Base-by-base conservation (phyloP, 2,329 filamentous ascomycete genomes). In the Penicillium fuscoglaucum region DNA sequence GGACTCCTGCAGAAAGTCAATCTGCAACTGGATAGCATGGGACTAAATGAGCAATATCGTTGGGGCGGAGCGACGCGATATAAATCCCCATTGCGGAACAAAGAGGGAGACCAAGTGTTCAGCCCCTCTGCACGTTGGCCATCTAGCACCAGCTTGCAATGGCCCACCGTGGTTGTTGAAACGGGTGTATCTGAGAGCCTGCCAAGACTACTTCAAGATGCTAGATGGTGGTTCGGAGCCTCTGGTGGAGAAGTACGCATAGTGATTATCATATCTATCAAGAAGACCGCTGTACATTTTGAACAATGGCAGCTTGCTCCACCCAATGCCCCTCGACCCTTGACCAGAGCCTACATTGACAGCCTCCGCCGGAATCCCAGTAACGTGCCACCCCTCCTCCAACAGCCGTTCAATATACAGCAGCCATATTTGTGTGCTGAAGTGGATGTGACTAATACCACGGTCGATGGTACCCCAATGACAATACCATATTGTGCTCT, bases 161-260 rank as follows among this genome's bases (percentile, higher is more conserved):
- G 52, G 52, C 52, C 52, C 13, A 44, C 52, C n/a, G 8, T 59
- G 26, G 52, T 56, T 40, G 21, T 59, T 37, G 46, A 56, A 31
- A 51, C 45, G 15, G 52, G 57, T 46, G 52, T 59, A 26, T 47
- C 52, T 24, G 46, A 59, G 43, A 56, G 52, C n/a, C 41, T 50
- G 4, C 33, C 35, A 35, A 45, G 41, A 26, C 52, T 50, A 29
- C 52, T 15, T 43, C n/a, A 50, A 44, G 46, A 59, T 35, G 40
- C 57, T 47, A 26, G 12, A 26, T 41, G 57, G 41, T 57, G 47
- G 53, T 57, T 59, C 33, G 24, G 28, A 31, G 43, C 39, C 35
- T 57, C 57, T 13, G 21, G 41, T 29, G 26, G 55, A 35, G 24
- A 48, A 48, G 53, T 57, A 3, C 41, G 55, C 2, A 57, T 48